Evolutionary conservation across 2,329 filamentous ascomycete species (phyloP).

Genomic region (Cordyceps tenuipes): DNA sequence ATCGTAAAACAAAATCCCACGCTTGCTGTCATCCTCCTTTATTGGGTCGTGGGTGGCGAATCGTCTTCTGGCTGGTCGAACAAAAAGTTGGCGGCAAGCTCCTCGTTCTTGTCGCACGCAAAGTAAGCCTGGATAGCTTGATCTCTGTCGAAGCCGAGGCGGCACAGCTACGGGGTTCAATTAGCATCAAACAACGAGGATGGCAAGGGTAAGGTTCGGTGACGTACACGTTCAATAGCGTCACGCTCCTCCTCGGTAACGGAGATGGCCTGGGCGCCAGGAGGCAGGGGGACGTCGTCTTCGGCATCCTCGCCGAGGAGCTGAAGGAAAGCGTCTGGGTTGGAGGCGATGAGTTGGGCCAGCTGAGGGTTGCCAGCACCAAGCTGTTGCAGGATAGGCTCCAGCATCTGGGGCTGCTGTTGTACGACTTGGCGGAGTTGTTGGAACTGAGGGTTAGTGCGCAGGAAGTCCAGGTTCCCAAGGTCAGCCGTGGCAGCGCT

Average conservation of each 20-base stretch:
- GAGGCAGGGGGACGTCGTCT: constrained; percentile 75
- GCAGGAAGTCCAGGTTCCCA: constrained; percentile 84
- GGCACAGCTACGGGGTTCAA: constrained; percentile 59
- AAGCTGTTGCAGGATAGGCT: constrained; percentile 94
- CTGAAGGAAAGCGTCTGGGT: constrained; percentile 88
- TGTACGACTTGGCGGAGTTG: constrained; percentile 95
- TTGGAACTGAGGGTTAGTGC: constrained; percentile 95
- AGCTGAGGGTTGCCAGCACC: constrained; percentile 91
- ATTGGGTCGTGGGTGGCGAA: constrained; percentile 42
- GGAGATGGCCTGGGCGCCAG: constrained; percentile 78
- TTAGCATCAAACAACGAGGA: neutral
- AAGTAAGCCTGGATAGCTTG: constrained; percentile 97
- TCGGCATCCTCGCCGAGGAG: constrained; percentile 82
- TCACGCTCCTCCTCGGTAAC: constrained; percentile 96
- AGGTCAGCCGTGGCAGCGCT: constrained; percentile 48
- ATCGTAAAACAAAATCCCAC: constrained; percentile 6
- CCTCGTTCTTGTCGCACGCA: constrained; percentile 98
- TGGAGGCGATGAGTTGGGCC: constrained; percentile 81
- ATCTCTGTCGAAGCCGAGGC: constrained; percentile 86
- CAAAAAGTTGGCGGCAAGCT: constrained; percentile 93
- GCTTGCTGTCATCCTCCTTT: neutral
- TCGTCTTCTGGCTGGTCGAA: constrained; percentile 95
- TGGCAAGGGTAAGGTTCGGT: neutral
- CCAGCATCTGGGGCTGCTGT: constrained; percentile 96
- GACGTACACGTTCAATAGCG: constrained; percentile 80